Conservation (phyloP, 2,329 filamentous ascomycete genomes). For the Setomelanomma holmii region DNA sequence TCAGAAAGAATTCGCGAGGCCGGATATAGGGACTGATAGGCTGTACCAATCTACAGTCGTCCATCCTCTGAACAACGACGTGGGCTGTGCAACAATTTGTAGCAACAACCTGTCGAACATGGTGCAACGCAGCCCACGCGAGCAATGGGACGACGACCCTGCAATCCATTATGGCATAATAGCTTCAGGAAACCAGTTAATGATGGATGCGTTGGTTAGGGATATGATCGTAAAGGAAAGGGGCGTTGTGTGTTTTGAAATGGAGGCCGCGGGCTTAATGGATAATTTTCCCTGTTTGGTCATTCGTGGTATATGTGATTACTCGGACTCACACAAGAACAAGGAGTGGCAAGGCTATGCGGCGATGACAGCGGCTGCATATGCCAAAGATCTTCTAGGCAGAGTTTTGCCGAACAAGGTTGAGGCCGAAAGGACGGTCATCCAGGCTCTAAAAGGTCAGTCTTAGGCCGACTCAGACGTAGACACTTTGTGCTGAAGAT, state of each 20-base stretch:
- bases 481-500: background rate
- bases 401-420: slow-evolving; percentile 21
- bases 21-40: slow-evolving; percentile 30
- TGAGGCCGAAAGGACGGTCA: slow-evolving; percentile 16
- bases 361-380: slow-evolving; percentile 16
- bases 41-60: slow-evolving; percentile 31
- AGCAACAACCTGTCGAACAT: slow-evolving; percentile 17
- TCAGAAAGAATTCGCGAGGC: slow-evolving; percentile 32
- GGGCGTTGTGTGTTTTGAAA: slow-evolving; percentile 2
- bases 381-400: slow-evolving; percentile 25
- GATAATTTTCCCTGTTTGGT: slow-evolving; percentile 1
- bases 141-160: background rate
- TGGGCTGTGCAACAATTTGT: slow-evolving; percentile 19
- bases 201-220: slow-evolving; percentile 5
- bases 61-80: slow-evolving; percentile 10
- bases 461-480: background rate
- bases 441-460: slow-evolving; percentile 3
- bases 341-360: slow-evolving; percentile 13
- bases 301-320: slow-evolving; percentile 1
- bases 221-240: background rate
- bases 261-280: slow-evolving; percentile 1
- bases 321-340: slow-evolving; percentile 2
- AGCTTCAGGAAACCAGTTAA: slow-evolving; percentile 10
- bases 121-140: slow-evolving; percentile 14
- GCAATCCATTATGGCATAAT: slow-evolving; percentile 6